These are phyloP conservation scores for Acaromyces ingoldii DNA, from an alignment of 1,284 basidiomycete species.

Conservation along the genomic window DNA sequence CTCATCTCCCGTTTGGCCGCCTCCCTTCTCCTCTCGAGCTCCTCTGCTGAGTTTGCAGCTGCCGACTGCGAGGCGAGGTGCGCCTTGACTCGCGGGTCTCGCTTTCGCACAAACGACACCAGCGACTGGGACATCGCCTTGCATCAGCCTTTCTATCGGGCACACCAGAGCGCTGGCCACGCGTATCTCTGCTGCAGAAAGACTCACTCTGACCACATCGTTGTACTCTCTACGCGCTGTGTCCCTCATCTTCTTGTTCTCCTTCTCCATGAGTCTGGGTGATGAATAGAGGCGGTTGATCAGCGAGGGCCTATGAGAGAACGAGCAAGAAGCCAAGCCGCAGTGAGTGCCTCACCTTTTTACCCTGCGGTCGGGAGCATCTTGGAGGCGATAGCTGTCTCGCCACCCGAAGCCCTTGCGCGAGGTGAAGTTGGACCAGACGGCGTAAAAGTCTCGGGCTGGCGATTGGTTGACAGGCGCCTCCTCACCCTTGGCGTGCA, in stretches of 20 bases:
- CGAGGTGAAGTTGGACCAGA: constrained; percentile 81
- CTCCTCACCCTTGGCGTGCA: constrained; percentile 31
- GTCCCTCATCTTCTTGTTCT: constrained; percentile 87
- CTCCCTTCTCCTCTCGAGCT: constrained; percentile 63
- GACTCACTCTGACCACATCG: constrained; percentile 75
- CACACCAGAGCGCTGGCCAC: too few species aligned
- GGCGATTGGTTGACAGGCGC: constrained; percentile 22
- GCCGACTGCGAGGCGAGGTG: constrained; percentile 41
- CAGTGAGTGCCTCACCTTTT: constrained; percentile 56
- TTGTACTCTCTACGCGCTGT: constrained; percentile 87
- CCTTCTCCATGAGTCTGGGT: constrained; percentile 74
- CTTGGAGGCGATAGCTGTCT: constrained; percentile 74
- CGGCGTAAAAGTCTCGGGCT: constrained; percentile 66
- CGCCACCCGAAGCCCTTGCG: constrained; percentile 86
- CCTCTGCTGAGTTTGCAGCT: constrained; percentile 62
- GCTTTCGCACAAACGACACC: constrained; percentile 79
- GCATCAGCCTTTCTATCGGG: not conserved
- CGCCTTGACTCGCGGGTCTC: constrained; percentile 83
- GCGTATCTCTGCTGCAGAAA: not conserved
- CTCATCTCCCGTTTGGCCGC: constrained; percentile 31
- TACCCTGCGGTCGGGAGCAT: constrained; percentile 80
- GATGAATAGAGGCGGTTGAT: not conserved
- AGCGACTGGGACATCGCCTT: constrained; percentile 52
- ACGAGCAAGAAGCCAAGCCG: too few species aligned
- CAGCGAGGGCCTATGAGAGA: too few species aligned